Evolutionary conservation across 129 eudicot species (phyloP).

Genomic region (Centrapalus pauciflorus): DNA sequence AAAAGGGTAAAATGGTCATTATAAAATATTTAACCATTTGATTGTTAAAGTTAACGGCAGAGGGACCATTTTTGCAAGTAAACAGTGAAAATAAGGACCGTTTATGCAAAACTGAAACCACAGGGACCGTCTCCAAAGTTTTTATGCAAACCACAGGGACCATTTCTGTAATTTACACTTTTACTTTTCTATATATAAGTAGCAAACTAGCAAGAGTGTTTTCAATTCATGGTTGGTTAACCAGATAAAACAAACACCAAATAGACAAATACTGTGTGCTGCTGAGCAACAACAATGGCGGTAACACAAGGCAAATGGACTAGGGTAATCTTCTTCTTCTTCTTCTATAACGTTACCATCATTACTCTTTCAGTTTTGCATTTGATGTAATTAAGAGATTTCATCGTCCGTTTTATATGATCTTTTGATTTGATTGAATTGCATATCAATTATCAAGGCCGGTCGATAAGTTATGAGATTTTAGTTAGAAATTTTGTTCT

Average conservation of each 20-base stretch:
- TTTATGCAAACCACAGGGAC: too few relatives aligned
- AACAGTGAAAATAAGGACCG: too few relatives aligned
- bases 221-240: background rate
- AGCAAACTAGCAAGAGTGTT: background rate
- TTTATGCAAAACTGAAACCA: too few relatives aligned
- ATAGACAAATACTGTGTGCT: background rate
- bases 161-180: too few relatives aligned
- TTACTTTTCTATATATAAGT: background rate
- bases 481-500: background rate
- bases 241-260: background rate
- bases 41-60: too few relatives aligned
- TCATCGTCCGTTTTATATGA: background rate
- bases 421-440: background rate
- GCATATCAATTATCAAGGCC: background rate
- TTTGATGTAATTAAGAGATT: background rate
- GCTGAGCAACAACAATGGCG: conserved; percentile 24
- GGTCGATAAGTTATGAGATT: background rate
- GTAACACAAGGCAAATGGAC: conserved; percentile 63
- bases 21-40: too few relatives aligned
- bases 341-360: background rate
- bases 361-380: background rate
- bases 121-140: too few relatives aligned
- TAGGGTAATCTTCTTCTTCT: conserved; percentile 43
- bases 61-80: too few relatives aligned
- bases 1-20: too few relatives aligned